Evolutionary conservation across 306 rosid genomes (phyloP).

Genomic region (Malus domestica): ASM211411v1 NC_041798.1:41385001-41385500

Average conservation of each 20-base stretch:
- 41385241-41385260: constrained; percentile 75
- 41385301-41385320: constrained; percentile 25
- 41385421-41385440: constrained; percentile 29
- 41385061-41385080: not conserved
- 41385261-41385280: constrained; percentile 92
- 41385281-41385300: constrained; percentile 37
- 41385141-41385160: constrained; percentile 56
- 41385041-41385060: not conserved
- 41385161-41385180: constrained; percentile 49
- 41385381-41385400: constrained; percentile 56
- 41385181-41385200: constrained; percentile 61
- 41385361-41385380: constrained; percentile 50
- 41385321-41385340: constrained; percentile 80
- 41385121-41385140: constrained; percentile 42
- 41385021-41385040: not conserved
- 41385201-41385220: constrained; percentile 79
- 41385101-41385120: not conserved
- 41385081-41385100: not conserved
- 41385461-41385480: constrained; percentile 72
- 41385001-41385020: not conserved
- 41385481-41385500: constrained; percentile 57
- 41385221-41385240: constrained; percentile 87
- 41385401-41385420: constrained; percentile 59
- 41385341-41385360: constrained; percentile 45
- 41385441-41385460: constrained; percentile 26